Conservation (phyloP, 768 basidiomycete species). For the Trametes meyenii region DNA sequence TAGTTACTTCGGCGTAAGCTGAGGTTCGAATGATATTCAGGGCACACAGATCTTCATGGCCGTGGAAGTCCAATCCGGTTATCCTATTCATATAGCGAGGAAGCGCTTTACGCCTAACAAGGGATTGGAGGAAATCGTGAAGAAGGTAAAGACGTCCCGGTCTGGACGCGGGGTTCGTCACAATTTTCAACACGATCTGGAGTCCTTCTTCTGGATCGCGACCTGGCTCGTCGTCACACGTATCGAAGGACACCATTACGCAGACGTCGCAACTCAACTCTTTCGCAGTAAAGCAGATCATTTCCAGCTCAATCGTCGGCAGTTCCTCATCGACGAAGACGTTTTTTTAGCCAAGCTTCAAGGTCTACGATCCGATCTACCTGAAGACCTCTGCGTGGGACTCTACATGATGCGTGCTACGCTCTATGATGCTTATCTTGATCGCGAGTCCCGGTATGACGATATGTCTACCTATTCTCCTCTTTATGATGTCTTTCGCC, state of each 20-base stretch:
- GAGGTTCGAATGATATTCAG: not conserved
- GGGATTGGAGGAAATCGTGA: too few relatives aligned
- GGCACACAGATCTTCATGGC: constrained; percentile 2
- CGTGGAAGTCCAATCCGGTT: not conserved
- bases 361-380: too few relatives aligned
- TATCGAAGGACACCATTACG: constrained; percentile 1
- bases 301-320: not conserved
- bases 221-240: constrained; percentile 4
- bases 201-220: constrained; percentile 11
- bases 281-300: not conserved
- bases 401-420: too few relatives aligned
- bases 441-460: too few relatives aligned
- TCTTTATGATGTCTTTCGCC: too few relatives aligned
- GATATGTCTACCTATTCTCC: too few relatives aligned
- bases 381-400: too few relatives aligned
- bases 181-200: constrained; percentile 8
- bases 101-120: not conserved
- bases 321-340: not conserved
- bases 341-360: not conserved
- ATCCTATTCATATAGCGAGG: not conserved
- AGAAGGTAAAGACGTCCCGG: not conserved
- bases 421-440: too few relatives aligned
- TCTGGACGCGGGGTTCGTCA: not conserved
- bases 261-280: not conserved
- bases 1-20: not conserved